phyloP scores from a whole-genome alignment of 2,329 filamentous ascomycete genomes.

The Cladosporium sp. region DNA sequence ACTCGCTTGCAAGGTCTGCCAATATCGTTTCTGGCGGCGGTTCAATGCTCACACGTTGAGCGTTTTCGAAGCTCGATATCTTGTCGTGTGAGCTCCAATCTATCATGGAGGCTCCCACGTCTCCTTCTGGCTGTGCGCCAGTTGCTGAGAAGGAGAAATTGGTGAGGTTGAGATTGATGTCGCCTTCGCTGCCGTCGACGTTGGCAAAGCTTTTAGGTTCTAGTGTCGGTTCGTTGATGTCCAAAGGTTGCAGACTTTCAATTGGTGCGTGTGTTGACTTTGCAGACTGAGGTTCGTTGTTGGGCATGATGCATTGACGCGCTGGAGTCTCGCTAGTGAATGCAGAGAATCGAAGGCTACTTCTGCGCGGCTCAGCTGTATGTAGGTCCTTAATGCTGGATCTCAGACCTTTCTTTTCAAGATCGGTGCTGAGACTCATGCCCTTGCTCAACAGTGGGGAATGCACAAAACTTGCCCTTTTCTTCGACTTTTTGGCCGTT shows the following conservation, averaged over 20 bases:
- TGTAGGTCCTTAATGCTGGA: not conserved
- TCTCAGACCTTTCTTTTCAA: not conserved
- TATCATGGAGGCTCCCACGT: not conserved
- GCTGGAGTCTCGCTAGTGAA: slow-evolving; percentile 15
- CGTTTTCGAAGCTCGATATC: slow-evolving; percentile 17
- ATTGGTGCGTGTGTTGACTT: not conserved
- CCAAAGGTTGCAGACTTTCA: not conserved
- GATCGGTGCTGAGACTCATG: not conserved
- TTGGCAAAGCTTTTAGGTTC: no score
- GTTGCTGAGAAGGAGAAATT: slow-evolving; percentile 1
- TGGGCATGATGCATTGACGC: not conserved
- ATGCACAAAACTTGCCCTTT: slow-evolving; percentile 4
- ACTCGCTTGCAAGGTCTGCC: slow-evolving; percentile 2
- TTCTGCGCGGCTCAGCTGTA: slow-evolving; percentile 13
- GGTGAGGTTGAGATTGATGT: slow-evolving; percentile 4
- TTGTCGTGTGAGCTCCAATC: slow-evolving; percentile 15
- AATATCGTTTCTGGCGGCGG: not conserved
- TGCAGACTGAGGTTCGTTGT: no score
- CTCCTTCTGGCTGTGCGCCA: not conserved
- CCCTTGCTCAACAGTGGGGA: not conserved
- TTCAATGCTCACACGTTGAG: not conserved
- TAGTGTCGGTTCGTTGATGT: not conserved
- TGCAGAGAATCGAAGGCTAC: slow-evolving; percentile 22
- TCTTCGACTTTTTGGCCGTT: slow-evolving; percentile 35
- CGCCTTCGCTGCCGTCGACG: not conserved